Evolutionary conservation across 768 basidiomycete species (phyloP).

Genomic region (Chiua virens): DNA sequence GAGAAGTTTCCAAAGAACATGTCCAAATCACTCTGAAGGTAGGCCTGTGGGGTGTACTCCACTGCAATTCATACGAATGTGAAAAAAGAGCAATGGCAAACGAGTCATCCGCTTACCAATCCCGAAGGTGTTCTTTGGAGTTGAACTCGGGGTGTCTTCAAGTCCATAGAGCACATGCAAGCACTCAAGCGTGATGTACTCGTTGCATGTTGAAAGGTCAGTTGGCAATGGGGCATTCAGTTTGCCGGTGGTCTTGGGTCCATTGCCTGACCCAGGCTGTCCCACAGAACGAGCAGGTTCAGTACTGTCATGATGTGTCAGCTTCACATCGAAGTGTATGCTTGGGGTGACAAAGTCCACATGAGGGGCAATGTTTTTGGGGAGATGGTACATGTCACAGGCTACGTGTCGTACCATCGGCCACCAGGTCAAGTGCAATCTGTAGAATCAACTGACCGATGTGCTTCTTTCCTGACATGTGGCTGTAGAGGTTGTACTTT

Average conservation of each 20-base stretch:
- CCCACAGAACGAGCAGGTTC: slow-evolving; percentile 17
- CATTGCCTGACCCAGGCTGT: slow-evolving; percentile 9
- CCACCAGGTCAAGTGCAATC: neutral
- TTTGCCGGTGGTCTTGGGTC: slow-evolving; percentile 23
- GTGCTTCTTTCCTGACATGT: slow-evolving; percentile 28
- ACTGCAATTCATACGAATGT: slow-evolving; percentile 11
- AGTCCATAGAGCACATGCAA: slow-evolving; percentile 31
- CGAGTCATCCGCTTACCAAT: slow-evolving; percentile 19
- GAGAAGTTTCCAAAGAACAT: slow-evolving; percentile 31
- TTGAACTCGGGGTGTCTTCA: slow-evolving; percentile 11
- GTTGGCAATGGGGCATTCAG: slow-evolving; percentile 8
- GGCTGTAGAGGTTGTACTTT: slow-evolving; percentile 33
- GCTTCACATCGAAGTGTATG: slow-evolving; percentile 31
- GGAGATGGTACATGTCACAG: slow-evolving; percentile 35
- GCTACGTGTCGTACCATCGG: slow-evolving; percentile 17
- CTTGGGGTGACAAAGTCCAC: too few species aligned
- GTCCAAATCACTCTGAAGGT: slow-evolving; percentile 29
- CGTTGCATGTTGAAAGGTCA: slow-evolving; percentile 23
- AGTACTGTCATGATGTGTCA: slow-evolving; percentile 13
- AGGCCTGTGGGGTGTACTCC: slow-evolving; percentile 35
- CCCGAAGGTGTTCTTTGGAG: slow-evolving; percentile 25
- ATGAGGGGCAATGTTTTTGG: slow-evolving; percentile 26
- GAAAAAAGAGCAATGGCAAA: neutral
- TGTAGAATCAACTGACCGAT: slow-evolving; percentile 22
- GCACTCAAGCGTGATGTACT: too few species aligned